Base-by-base conservation (phyloP, 2,329 filamentous ascomycete genomes). In the Pseudogymnoascus sp. region DNA sequence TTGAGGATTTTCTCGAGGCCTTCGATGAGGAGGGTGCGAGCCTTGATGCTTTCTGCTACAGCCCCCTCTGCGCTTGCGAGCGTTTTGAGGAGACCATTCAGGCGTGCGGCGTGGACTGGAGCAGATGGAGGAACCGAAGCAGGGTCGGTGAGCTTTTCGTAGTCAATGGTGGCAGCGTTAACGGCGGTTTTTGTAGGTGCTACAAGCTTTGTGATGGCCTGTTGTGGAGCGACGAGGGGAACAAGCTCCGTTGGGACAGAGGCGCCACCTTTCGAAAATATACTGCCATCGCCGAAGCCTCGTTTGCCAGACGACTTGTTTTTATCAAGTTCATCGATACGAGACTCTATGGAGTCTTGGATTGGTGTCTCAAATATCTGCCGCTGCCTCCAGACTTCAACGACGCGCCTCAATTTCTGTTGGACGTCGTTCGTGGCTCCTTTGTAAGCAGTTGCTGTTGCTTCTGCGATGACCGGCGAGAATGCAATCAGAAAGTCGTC, bases 401-500 rank as follows among this genome's bases (percentile, higher is more conserved):
- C 85, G 0, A 97, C 93, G 33, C 95, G 85, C 65, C 89, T 84
- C 38, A 99, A 80, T 74, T 97, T 97, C 64, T 85, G 83, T 74
- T 97, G 95, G 28, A 96, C 86, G 61, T 99, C 93, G 38, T 86
- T 83, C 7, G 90, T 86, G 1, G 92, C 88, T 65, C 92, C 91
- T 76, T 93, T 96, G 75, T 97, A 99, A 40, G 95, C 93, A n/a
- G 85, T 81, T 13, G 90, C 83, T 9, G 89, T 88, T n/a, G 92
- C 93, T 75, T 99, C 95, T 19, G 91, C 91, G 67, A 99, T 90
- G 69, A 96, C 83, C 4, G 95, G 93, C 53, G 93, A 89, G 76
- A 96, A 97, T 7, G 95, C 93, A 66, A 89, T 83, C 13, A 97
- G 83, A 70, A 99, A 99, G 70, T 99, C 95, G 62, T 93, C 87